phyloP scores from a whole-genome alignment of 805 yeast species.

The Metschnikowia colocasiae region DNA sequence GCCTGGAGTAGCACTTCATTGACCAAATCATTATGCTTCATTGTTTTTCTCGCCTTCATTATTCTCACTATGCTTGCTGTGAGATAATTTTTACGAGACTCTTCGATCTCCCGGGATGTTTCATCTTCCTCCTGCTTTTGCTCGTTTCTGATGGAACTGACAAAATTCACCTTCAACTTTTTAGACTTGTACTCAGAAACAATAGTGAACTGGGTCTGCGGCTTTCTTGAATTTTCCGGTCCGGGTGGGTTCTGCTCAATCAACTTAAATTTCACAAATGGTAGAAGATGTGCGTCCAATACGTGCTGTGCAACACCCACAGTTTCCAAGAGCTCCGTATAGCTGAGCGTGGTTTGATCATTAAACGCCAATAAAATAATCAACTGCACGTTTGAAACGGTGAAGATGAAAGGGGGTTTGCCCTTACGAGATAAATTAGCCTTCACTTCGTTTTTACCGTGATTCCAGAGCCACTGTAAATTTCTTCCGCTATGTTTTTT shows the following conservation, averaged over 20 bases:
- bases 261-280: conserved; percentile 75
- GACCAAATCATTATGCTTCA: conserved; percentile 74
- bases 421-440: conserved; percentile 81
- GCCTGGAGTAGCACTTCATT: conserved; percentile 88
- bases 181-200: conserved; percentile 82
- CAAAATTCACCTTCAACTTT: conserved; percentile 77
- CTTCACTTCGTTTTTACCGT: conserved; percentile 86
- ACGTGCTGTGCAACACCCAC: conserved; percentile 66
- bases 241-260: conserved; percentile 65
- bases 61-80: conserved; percentile 94
- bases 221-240: conserved; percentile 42
- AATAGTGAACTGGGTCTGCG: conserved; percentile 59
- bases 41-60: conserved; percentile 86
- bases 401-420: conserved; percentile 74
- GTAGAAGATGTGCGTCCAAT: conserved; percentile 72
- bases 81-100: conserved; percentile 78
- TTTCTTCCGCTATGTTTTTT: conserved; percentile 81
- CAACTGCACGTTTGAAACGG: conserved; percentile 82
- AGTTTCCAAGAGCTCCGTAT: conserved; percentile 56
- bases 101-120: conserved; percentile 76
- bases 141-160: conserved; percentile 56
- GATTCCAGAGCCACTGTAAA: conserved; percentile 93
- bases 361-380: conserved; percentile 84
- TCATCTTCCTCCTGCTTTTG: conserved; percentile 68
- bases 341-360: conserved; percentile 55